Percentiles rank a stretch among this genome's conserved stretches.
phyloP scores from a whole-genome alignment of 2,329 filamentous ascomycete genomes.

The Cladophialophora bantiana region DNA sequence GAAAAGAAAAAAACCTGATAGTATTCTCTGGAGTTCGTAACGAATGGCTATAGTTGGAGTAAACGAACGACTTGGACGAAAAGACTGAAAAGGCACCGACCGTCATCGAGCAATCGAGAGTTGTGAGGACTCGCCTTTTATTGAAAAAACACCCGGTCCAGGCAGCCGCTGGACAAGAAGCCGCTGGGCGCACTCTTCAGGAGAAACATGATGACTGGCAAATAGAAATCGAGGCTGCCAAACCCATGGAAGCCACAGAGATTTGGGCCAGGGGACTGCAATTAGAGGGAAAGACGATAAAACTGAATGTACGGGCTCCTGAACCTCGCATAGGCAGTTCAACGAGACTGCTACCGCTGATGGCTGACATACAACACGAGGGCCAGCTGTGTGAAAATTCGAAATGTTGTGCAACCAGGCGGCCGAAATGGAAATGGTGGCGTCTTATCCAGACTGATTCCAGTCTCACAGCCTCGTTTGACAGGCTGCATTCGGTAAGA shows the following conservation, averaged over 20 bases:
- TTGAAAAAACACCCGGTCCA: neutral
- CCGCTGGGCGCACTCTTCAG: neutral
- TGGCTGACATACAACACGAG: constrained; percentile 7
- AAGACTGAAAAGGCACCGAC: neutral
- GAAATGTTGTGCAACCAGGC: neutral
- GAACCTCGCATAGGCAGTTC: neutral
- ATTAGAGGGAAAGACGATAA: neutral
- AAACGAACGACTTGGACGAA: constrained; percentile 3
- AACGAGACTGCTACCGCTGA: neutral
- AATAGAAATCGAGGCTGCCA: neutral
- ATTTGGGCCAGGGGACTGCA: neutral
- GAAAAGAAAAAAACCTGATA: neutral
- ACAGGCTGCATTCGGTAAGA: neutral
- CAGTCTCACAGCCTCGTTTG: constrained; percentile 5
- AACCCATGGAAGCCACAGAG: neutral
- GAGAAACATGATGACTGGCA: neutral
- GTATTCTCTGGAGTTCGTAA: neutral
- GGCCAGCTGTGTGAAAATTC: neutral
- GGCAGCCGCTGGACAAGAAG: neutral
- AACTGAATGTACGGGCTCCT: neutral
- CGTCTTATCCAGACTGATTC: constrained; percentile 1
- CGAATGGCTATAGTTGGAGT: constrained; percentile 3
- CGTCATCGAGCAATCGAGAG: neutral
- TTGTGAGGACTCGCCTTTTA: constrained; percentile 5
- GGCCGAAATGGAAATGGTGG: neutral